A percentile compares a stretch with the other conserved stretches of the same genome.
Conservation (phyloP, 495 filamentous ascomycete species). For the Tetracladium marchalianum region DNA sequence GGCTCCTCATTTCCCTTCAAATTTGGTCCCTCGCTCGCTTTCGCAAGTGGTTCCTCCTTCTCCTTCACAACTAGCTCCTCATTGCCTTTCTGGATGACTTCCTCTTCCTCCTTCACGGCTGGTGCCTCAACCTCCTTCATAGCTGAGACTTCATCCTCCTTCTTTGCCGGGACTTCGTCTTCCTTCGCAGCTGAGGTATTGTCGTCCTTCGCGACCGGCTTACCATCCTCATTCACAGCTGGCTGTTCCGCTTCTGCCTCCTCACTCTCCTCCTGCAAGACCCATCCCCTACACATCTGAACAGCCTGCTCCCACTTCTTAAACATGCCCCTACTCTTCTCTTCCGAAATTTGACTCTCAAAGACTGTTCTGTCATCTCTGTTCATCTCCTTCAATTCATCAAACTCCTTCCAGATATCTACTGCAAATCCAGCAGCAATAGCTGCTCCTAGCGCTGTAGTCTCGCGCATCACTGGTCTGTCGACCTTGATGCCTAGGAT, state of each 20-base stretch:
- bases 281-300: conserved; percentile 83
- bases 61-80: too few species aligned
- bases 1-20: too few species aligned
- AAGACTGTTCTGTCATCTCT: conserved; percentile 66
- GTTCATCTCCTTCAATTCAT: conserved; percentile 73
- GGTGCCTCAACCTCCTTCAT: too few species aligned
- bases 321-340: conserved; percentile 59
- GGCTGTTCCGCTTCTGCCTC: conserved; percentile 39
- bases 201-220: too few species aligned
- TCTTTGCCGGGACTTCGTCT: too few species aligned
- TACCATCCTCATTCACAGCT: conserved; percentile 15
- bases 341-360: conserved; percentile 48
- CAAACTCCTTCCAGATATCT: conserved; percentile 69
- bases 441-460: conserved; percentile 85
- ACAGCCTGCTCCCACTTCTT: conserved; percentile 78
- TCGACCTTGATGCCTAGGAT: conserved; percentile 82
- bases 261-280: conserved; percentile 42
- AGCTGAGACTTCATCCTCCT: too few species aligned
- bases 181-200: too few species aligned
- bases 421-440: conserved; percentile 88
- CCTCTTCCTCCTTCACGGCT: too few species aligned
- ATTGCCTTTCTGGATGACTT: too few species aligned
- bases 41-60: too few species aligned
- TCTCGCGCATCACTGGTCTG: conserved; percentile 86
- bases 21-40: too few species aligned